Conservation (phyloP, 2,329 filamentous ascomycete genomes). For the Herpotrichia juniperi region DNA sequence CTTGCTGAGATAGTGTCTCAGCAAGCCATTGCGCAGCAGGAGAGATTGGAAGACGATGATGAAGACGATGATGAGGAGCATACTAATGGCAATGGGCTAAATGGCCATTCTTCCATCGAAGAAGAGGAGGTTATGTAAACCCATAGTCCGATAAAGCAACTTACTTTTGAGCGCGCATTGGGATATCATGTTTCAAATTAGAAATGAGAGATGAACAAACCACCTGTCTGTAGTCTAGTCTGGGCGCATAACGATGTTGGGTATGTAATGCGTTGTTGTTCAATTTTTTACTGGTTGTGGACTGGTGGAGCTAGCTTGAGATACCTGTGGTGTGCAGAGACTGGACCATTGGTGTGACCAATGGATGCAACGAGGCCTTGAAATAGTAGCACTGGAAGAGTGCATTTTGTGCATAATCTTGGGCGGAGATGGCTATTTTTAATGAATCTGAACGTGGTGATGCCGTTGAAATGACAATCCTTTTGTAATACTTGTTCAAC, state of each 20-base stretch:
- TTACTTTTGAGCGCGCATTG: constrained; percentile 1
- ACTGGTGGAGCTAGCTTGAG: constrained; percentile 1
- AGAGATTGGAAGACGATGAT: constrained; percentile 70
- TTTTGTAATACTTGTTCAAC: neutral
- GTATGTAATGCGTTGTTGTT: constrained; percentile 22
- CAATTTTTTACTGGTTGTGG: constrained; percentile 12
- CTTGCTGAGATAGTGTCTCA: constrained; percentile 98
- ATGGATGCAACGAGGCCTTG: neutral
- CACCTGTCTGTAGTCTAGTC: constrained; percentile 11
- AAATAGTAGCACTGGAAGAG: neutral
- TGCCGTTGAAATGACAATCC: neutral
- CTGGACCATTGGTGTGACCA: neutral
- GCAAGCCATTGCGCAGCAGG: constrained; percentile 94
- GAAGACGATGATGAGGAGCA: constrained; percentile 31
- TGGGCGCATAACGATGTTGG: constrained; percentile 17
- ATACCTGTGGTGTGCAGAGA: constrained; percentile 1
- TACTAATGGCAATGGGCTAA: constrained; percentile 20
- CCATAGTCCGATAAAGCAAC: neutral
- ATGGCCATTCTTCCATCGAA: constrained; percentile 26
- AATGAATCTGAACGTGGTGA: constrained; percentile 17
- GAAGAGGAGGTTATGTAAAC: constrained; percentile 22
- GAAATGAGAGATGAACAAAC: constrained; percentile 9
- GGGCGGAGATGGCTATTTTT: constrained; percentile 1
- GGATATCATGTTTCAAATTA: neutral
- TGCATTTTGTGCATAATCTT: constrained; percentile 18